phyloP scores from a whole-genome alignment of 2,329 filamentous ascomycete genomes.

The Bipolaris oryzae region DNA sequence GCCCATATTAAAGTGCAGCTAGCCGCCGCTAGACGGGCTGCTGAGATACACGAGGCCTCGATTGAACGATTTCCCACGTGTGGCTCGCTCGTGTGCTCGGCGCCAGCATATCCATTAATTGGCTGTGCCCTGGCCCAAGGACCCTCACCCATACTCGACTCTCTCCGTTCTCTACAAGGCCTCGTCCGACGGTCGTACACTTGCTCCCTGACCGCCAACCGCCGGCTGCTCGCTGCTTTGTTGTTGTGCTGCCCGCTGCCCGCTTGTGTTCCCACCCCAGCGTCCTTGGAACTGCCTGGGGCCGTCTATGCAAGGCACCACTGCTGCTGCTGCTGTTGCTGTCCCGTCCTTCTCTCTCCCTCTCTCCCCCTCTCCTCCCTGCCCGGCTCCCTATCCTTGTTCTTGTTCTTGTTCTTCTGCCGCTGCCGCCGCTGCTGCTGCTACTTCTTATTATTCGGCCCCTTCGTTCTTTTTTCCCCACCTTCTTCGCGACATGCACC shows the following conservation, averaged over 20 bases:
- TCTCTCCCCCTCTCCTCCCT: not conserved
- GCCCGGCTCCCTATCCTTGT: not conserved
- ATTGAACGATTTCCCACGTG: constrained; percentile 50
- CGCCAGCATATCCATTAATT: constrained; percentile 36
- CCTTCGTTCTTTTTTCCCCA: constrained; percentile 11
- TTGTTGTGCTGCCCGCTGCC: constrained; percentile 24
- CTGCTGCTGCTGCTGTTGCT: constrained; percentile 33
- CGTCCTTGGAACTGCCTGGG: constrained; percentile 31
- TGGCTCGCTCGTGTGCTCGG: constrained; percentile 34
- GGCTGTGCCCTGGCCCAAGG: constrained; percentile 34
- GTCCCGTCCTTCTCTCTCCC: constrained; percentile 13
- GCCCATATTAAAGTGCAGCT: constrained; percentile 42
- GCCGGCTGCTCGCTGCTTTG: constrained; percentile 30
- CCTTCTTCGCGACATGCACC: constrained; percentile 29
- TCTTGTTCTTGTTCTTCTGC: not conserved
- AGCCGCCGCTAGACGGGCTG: constrained; percentile 45
- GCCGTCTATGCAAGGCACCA: constrained; percentile 46
- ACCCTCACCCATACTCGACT: constrained; percentile 20
- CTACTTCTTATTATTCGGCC: no score
- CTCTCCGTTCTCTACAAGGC: constrained; percentile 27
- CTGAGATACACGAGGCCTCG: constrained; percentile 48
- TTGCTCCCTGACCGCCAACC: constrained; percentile 35
- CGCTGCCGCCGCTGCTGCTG: constrained; percentile 19
- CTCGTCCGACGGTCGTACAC: constrained; percentile 36
- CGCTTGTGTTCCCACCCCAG: constrained; percentile 25